These are phyloP conservation scores for Trametes maxima DNA, from an alignment of 768 basidiomycete species.

Conservation along the genomic window DNA sequence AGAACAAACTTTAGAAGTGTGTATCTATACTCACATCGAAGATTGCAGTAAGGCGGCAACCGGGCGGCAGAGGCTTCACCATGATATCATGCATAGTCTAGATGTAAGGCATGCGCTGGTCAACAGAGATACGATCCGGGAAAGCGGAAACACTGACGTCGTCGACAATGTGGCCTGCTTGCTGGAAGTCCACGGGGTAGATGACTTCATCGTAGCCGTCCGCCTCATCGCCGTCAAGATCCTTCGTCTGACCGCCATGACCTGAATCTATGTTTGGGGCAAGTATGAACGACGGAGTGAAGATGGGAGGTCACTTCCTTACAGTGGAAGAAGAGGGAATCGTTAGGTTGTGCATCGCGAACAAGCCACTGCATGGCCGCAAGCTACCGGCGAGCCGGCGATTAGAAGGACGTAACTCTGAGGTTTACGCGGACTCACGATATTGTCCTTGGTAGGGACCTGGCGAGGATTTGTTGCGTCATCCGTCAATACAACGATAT, in stretches of 20 bases:
- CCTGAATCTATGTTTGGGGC: slow-evolving; percentile 66
- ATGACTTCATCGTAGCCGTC: slow-evolving; percentile 89
- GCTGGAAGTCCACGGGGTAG: slow-evolving; percentile 86
- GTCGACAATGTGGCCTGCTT: slow-evolving; percentile 76
- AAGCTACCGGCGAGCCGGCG: slow-evolving; percentile 31
- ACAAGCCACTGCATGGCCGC: slow-evolving; percentile 63
- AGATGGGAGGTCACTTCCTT: slow-evolving; percentile 4
- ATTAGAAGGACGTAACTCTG: background rate
- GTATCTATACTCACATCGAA: slow-evolving; percentile 46
- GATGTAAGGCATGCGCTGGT: background rate
- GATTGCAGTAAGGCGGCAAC: slow-evolving; percentile 68
- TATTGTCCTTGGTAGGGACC: slow-evolving; percentile 55
- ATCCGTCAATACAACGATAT: slow-evolving; percentile 63
- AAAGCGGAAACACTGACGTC: slow-evolving; percentile 48
- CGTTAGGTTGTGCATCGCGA: slow-evolving; percentile 52
- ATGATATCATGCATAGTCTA: slow-evolving; percentile 47
- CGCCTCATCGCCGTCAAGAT: slow-evolving; percentile 74
- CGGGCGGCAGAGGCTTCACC: slow-evolving; percentile 59
- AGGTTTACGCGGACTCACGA: slow-evolving; percentile 36
- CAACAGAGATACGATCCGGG: background rate
- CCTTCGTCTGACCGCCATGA: slow-evolving; percentile 90
- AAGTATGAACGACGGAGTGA: background rate
- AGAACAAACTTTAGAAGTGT: background rate
- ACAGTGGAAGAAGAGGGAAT: slow-evolving; percentile 59
- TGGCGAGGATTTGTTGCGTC: slow-evolving; percentile 46